Evolutionary conservation across 805 yeast species (phyloP), one percentile per base, ranked within the genome.

Genomic region (Hanseniaspora clermontiae): DNA sequence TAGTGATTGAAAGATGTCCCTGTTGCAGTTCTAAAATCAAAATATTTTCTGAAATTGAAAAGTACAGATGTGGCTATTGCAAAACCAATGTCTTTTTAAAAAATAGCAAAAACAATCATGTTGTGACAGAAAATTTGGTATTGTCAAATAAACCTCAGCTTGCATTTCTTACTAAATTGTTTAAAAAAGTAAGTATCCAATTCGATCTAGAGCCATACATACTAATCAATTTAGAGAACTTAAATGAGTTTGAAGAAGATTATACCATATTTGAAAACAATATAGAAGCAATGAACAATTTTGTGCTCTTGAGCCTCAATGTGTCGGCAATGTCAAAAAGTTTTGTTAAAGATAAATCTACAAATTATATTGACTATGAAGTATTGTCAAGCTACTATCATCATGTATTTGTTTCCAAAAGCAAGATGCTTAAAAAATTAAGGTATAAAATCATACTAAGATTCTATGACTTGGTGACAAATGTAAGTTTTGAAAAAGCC

Each of bases 41-140:
- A 52, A 67, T 73, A 49, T 77, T 77, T 0, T 59, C 65, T 2
- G 57, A 62, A 10, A 68, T 68, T 4, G 42, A 59, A 7, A 74
- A 71, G 57, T 81, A 78, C 64, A 75, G 77, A 57, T 86, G 95
- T 63, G 72, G 81, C 0, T 72, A 79, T 4, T 86, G 95, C 62
- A 74, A 72, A 39, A 76, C 83, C 6, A 79, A 80, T 0, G 70
- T 71, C 36, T 59, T 70, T 12, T 51, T 71, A 17, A 60, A 58
- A 11, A 31, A 19, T 62, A 52, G 19, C 9, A 8, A 17, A 12
- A 43, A 43, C 15, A n/a, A 43, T 6, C 3, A 24, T 24, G 12
- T 7, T 34, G 50, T 19, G 5, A 12, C 29, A 24, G 11, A 47
- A 6, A 47, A 36, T n/a, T 24, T 42, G 5, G 29, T 7, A 1